A percentile compares a stretch with the other conserved stretches of the same genome.
Evolutionary conservation across 768 basidiomycete genomes (phyloP).

Genomic region (Trametes villosa): DNA sequence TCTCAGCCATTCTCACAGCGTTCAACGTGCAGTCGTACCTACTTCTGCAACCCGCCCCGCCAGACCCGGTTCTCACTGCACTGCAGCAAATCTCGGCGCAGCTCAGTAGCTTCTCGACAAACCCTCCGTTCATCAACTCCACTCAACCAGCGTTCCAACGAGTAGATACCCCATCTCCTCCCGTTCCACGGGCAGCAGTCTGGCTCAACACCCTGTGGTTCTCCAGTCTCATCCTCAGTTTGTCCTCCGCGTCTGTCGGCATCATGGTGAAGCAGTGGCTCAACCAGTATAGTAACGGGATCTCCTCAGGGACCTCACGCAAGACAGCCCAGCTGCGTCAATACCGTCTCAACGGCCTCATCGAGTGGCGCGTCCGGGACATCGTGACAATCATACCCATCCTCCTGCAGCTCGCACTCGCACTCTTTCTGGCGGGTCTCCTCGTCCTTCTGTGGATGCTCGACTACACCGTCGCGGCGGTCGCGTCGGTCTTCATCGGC

Average conservation of each 20-base stretch:
- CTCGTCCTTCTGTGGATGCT: background rate
- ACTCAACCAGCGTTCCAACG: background rate
- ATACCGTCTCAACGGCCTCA: background rate
- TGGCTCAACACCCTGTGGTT: slow-evolving; percentile 11
- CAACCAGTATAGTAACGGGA: background rate
- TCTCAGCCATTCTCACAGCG: slow-evolving; percentile 4
- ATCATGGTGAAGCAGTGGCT: slow-evolving; percentile 11
- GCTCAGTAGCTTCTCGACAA: background rate
- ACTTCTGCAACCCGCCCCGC: background rate
- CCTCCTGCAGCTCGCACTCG: slow-evolving; percentile 1
- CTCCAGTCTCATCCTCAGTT: slow-evolving; percentile 2
- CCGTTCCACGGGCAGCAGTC: background rate
- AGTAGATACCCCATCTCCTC: background rate
- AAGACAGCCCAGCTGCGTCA: background rate
- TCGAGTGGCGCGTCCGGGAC: background rate
- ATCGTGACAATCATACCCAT: background rate
- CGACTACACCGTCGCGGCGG: background rate
- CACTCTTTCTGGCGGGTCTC: slow-evolving; percentile 2
- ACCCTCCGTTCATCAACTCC: background rate
- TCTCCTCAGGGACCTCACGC: background rate
- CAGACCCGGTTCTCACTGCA: background rate
- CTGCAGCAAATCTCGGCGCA: background rate
- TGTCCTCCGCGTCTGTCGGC: background rate
- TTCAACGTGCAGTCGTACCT: too few species aligned
- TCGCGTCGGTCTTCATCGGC: background rate